Evolutionary conservation across 768 basidiomycete genomes (phyloP).

Genomic region (Dentipellis sp.): DNA sequence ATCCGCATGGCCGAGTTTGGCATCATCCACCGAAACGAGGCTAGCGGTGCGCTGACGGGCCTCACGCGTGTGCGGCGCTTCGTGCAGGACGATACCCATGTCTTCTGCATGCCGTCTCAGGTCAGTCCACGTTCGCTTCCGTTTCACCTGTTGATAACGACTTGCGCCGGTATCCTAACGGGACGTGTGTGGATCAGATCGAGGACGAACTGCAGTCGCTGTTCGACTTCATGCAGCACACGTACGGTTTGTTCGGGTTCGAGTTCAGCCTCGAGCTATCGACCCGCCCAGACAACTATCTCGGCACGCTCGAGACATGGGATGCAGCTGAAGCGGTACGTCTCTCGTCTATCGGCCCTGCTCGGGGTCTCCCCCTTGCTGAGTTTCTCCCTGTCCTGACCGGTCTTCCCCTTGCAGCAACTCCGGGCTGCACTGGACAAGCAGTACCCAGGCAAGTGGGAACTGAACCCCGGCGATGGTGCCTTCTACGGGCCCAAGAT

Average conservation of each 20-base stretch:
- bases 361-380: background rate
- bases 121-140: slow-evolving; percentile 25
- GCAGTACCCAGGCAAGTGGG: slow-evolving; percentile 84
- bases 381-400: background rate
- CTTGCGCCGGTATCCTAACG: background rate
- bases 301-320: slow-evolving; percentile 89
- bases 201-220: slow-evolving; percentile 77
- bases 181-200: slow-evolving; percentile 38
- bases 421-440: slow-evolving; percentile 76
- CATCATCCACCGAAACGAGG: slow-evolving; percentile 94
- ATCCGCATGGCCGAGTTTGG: slow-evolving; percentile 99
- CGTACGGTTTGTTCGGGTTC: slow-evolving; percentile 93
- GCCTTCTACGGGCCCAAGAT: slow-evolving; percentile 99
- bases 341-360: background rate
- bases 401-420: slow-evolving; percentile 42
- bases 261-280: slow-evolving; percentile 91
- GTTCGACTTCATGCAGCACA: slow-evolving; percentile 92
- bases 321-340: slow-evolving; percentile 74
- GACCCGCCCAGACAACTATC: slow-evolving; percentile 90
- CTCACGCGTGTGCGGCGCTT: slow-evolving; percentile 90
- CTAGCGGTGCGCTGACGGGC: slow-evolving; percentile 88
- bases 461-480: slow-evolving; percentile 90
- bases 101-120: slow-evolving; percentile 95
- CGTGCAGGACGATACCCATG: slow-evolving; percentile 96
- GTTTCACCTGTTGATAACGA: background rate